Percentiles rank a stretch among this genome's conserved stretches.
Evolutionary conservation across 345 rosid species (phyloP).

Genomic region (Pistacia vera): DNA sequence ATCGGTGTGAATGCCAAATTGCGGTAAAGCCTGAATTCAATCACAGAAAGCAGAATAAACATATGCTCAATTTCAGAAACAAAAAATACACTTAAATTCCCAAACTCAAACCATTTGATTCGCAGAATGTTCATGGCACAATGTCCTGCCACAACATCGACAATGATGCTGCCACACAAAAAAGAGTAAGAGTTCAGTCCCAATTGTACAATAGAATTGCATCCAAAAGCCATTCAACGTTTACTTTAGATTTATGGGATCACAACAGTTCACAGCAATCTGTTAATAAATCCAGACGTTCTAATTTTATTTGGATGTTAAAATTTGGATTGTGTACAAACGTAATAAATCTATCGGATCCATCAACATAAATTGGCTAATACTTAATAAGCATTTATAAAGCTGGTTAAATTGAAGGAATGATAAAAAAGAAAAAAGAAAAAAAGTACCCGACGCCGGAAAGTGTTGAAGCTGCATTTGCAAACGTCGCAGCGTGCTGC

Average conservation of each 20-base stretch:
- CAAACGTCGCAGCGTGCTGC: constrained; percentile 74
- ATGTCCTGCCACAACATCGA: constrained; percentile 71
- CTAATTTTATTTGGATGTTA: no score
- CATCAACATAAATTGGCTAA: constrained; percentile 13
- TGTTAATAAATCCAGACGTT: not conserved
- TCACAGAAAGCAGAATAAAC: constrained; percentile 8
- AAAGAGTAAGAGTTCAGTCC: not conserved
- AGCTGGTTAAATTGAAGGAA: not conserved
- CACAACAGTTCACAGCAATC: not conserved
- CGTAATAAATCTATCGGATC: not conserved
- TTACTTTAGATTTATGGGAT: not conserved
- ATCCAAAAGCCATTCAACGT: no score
- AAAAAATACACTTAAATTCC: not conserved
- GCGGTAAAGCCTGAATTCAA: constrained; percentile 56
- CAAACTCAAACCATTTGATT: constrained; percentile 56
- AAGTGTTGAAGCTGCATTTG: constrained; percentile 76
- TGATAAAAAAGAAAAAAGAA: not conserved
- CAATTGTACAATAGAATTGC: not conserved
- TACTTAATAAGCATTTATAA: not conserved
- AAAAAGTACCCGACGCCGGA: constrained; percentile 61
- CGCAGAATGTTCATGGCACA: constrained; percentile 77
- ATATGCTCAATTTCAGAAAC: constrained; percentile 8
- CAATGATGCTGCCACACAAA: constrained; percentile 69
- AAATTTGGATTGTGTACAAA: no score
- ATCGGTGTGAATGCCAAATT: constrained; percentile 50